Conservation (phyloP, 306 rosid genomes). For the Senna siamea region DNA sequence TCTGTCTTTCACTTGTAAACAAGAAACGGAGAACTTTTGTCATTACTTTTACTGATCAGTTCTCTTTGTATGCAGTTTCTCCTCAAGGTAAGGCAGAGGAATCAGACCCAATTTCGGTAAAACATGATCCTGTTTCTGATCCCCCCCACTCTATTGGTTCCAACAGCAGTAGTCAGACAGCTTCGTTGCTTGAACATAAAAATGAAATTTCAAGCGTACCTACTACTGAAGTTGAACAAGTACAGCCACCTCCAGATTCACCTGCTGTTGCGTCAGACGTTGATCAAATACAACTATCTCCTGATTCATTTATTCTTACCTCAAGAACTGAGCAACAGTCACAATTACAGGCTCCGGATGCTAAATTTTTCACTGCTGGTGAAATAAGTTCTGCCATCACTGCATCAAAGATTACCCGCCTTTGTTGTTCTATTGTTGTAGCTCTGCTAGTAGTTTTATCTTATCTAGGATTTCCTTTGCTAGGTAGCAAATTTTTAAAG, state of each 20-base stretch:
- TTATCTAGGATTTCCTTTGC: constrained; percentile 51
- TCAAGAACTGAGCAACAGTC: constrained; percentile 33
- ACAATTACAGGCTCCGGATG: not conserved
- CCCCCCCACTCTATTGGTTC: constrained; percentile 26
- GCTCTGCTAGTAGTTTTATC: constrained; percentile 63
- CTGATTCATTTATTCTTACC: constrained; percentile 28
- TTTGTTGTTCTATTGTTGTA: constrained; percentile 53
- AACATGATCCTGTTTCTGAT: constrained; percentile 33
- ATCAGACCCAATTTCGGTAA: constrained; percentile 39
- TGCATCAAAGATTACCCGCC: constrained; percentile 57
- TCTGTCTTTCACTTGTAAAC: not conserved
- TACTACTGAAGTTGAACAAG: constrained; percentile 41
- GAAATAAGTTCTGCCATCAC: constrained; percentile 59
- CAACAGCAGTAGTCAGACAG: constrained; percentile 29
- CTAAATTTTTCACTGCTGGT: constrained; percentile 44
- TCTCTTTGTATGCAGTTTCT: constrained; percentile 45
- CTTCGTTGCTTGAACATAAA: constrained; percentile 33
- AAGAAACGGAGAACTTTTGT: not conserved
- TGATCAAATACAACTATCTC: constrained; percentile 26
- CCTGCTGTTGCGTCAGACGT: constrained; percentile 36
- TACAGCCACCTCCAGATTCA: constrained; percentile 29
- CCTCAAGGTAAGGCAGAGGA: constrained; percentile 40
- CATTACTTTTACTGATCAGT: constrained; percentile 11
- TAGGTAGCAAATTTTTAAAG: constrained; percentile 45
- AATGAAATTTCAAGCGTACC: constrained; percentile 33